Evolutionary conservation across 2,329 filamentous ascomycete genomes (phyloP).

Genomic region (Trichoderma sp.): DNA sequence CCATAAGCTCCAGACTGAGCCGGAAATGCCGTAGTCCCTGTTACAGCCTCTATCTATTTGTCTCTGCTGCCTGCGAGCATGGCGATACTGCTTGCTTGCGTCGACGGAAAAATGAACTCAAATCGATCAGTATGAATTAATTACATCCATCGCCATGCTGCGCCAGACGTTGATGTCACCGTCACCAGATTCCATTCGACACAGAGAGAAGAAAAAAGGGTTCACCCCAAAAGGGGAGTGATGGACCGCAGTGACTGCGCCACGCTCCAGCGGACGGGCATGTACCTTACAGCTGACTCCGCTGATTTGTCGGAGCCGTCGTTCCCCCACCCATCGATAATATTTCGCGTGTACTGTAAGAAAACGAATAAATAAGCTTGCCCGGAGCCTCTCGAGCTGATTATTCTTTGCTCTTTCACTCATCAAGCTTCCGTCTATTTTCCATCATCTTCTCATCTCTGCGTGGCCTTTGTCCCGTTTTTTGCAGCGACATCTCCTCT

Average conservation of each 20-base stretch:
- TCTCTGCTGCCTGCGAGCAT: neutral
- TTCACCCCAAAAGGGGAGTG: neutral
- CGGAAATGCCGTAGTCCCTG: conserved; percentile 10
- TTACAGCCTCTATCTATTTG: neutral
- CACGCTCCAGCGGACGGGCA: neutral
- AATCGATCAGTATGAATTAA: neutral
- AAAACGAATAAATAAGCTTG: conserved; percentile 22
- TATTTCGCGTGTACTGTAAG: conserved; percentile 1
- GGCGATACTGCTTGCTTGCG: neutral
- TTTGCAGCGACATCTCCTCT: neutral
- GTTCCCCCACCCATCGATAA: neutral
- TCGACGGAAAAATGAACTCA: neutral
- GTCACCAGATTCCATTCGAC: neutral
- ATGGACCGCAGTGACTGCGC: conserved; percentile 26
- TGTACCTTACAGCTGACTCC: conserved; percentile 16
- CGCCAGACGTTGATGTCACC: neutral
- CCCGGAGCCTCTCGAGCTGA: neutral
- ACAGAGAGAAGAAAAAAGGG: neutral
- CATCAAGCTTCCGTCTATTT: neutral
- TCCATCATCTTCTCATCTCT: neutral
- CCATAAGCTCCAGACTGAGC: conserved; percentile 7
- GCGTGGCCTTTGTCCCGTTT: neutral
- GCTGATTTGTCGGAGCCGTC: neutral
- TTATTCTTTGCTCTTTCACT: neutral
- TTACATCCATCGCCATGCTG: neutral